Conservation (phyloP, 75 land plant species). For the Selaginella tamariscina region DNA sequence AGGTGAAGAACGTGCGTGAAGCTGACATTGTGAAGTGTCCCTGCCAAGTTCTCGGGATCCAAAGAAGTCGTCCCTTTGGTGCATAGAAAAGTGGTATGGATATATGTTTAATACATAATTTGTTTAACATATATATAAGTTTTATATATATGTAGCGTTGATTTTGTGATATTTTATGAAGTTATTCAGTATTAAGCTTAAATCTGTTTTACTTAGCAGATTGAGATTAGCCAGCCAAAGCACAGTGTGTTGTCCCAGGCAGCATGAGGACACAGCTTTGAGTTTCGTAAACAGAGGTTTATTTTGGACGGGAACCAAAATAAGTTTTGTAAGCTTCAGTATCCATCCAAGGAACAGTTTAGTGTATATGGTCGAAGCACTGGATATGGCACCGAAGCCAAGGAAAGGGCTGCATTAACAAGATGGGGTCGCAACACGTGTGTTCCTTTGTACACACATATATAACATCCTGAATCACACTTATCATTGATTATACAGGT, state of each 20-base stretch:
- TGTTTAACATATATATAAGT: too few relatives aligned
- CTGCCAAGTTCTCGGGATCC: constrained; percentile 80
- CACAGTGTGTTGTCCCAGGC: too few relatives aligned
- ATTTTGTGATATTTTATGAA: too few relatives aligned
- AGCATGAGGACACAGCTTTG: constrained; percentile 35
- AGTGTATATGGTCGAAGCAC: constrained; percentile 57
- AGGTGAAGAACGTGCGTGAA: constrained; percentile 50
- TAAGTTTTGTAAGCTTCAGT: constrained; percentile 72
- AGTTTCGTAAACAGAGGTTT: constrained; percentile 84
- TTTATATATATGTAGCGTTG: too few relatives aligned
- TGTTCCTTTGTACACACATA: constrained; percentile 5
- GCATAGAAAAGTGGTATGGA: constrained; percentile 30
- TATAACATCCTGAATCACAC: neutral
- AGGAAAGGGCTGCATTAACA: constrained; percentile 50
- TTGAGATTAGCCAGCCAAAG: too few relatives aligned
- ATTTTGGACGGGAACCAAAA: constrained; percentile 67
- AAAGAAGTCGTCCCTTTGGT: constrained; percentile 67
- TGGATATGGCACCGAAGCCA: constrained; percentile 86
- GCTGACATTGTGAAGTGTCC: constrained; percentile 74
- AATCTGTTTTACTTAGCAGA: too few relatives aligned
- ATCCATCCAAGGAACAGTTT: constrained; percentile 76
- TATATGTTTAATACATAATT: neutral
- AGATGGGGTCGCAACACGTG: constrained; percentile 98
- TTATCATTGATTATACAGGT: constrained; percentile 30
- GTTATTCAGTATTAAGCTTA: too few relatives aligned